Evolutionary conservation across 768 basidiomycete genomes (phyloP), one percentile per base, ranked within the genome.

Genomic region (Termitomyces sp.): DNA sequence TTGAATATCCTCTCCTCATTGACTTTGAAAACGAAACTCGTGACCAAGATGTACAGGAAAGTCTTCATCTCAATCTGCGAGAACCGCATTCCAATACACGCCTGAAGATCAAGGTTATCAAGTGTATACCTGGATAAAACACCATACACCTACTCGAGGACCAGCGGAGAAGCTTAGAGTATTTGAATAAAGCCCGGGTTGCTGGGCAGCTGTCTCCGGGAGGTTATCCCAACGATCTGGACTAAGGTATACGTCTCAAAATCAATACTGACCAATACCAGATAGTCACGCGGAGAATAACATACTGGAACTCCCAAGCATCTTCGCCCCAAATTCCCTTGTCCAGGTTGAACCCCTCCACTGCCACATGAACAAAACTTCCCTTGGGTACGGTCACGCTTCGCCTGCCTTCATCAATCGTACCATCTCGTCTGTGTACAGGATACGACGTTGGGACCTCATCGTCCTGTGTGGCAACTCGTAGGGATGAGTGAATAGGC

Each of bases 11-110:
- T 77, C 16, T 80, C 77, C n/a, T 73, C 75, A 1, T 83, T 82
- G 59, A 76, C 68, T n/a, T 67, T 60, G 63, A 88, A 93, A 6
- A 71, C 75, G 63, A 91, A 93, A 65, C 81, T 79, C 7, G 84
- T 85, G 44, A 93, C 61, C 20, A 93, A 76, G 55, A 85, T 78
- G 66, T 84, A 91, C 12, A 91, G 66, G 67, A 93, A 86, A 0
- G 81, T 79, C 73, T 93, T 93, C 65, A 91, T 86, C 74, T 94
- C 91, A 55, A 93, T 89, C 68, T 91, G 74, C 4, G 92, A 89
- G 69, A 94, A 91, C 20, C 86, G 83, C 75, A 89, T 78, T 2
- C 91, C 91, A 48, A 92, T 88, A 67, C 92, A 93, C 1, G 89
- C 87, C 91, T 93, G 54, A 49, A 58, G 7, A 56, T 55, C 27